phyloP scores from a whole-genome alignment of 345 rosid genomes.

The Isatis tinctoria region DNA sequence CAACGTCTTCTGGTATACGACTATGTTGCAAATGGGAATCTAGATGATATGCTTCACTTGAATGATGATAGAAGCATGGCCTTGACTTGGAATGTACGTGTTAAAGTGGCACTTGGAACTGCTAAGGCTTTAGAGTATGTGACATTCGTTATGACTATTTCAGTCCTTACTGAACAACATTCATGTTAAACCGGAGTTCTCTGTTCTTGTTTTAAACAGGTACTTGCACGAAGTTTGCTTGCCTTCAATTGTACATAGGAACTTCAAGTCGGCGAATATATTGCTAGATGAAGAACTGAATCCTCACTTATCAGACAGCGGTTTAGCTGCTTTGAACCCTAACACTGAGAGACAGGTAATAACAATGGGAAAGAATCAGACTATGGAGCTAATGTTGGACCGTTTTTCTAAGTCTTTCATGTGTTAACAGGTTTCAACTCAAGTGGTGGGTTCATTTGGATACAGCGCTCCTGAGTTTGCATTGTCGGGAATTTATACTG shows the following conservation, averaged over 20 bases:
- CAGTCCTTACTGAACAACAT: background rate
- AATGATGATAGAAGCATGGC: slow-evolving; percentile 64
- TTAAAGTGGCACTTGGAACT: slow-evolving; percentile 94
- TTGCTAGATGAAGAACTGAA: slow-evolving; percentile 93
- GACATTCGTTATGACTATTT: background rate
- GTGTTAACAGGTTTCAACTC: slow-evolving; percentile 69
- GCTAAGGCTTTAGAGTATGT: slow-evolving; percentile 98
- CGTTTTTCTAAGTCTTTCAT: background rate
- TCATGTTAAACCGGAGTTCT: background rate
- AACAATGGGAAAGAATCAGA: background rate
- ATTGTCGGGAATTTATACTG: slow-evolving; percentile 89
- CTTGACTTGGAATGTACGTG: slow-evolving; percentile 94
- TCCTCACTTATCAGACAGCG: slow-evolving; percentile 93
- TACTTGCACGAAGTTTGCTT: slow-evolving; percentile 98
- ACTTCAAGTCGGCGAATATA: slow-evolving; percentile 96
- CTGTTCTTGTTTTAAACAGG: slow-evolving; percentile 35
- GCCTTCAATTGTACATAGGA: slow-evolving; percentile 96
- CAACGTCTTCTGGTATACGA: slow-evolving; percentile 96
- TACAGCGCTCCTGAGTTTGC: slow-evolving; percentile 99
- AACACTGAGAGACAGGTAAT: slow-evolving; percentile 92
- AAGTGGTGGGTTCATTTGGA: slow-evolving; percentile 96
- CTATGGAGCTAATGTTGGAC: background rate
- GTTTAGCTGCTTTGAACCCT: slow-evolving; percentile 91
- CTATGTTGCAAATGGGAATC: slow-evolving; percentile 62
- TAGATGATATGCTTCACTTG: slow-evolving; percentile 85